Evolutionary conservation across 2,329 filamentous ascomycete species (phyloP), one percentile per base, ranked within the genome.

Genomic region (Drechslera avenae): DNA sequence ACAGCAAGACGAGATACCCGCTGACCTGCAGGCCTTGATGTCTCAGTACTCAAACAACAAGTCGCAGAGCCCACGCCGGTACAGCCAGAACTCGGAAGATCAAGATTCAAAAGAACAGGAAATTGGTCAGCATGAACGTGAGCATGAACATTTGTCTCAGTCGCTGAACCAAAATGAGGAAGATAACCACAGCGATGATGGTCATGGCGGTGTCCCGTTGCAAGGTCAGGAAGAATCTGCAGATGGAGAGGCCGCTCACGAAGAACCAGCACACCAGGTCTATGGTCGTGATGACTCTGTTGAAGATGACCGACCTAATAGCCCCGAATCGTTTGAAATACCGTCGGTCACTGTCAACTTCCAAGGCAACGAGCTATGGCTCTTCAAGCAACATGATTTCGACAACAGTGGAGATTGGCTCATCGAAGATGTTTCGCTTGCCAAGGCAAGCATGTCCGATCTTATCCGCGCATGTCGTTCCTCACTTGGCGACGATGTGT

Each of bases 381-480:
- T 72, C 2, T 70, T 71, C 55, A 67, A 67, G 34, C 54, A 64
- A 32, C 62, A 68, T 43, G 62, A 70, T 35, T 55, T 60, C 33
- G 66, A 69, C 7, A 51, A 60, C 10, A 68, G 61, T 43, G 67
- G 63, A 7, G 67, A 71, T 16, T 72, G 60, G 57, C 56, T 72
- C 13, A 51, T 71, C 7, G 54, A 66, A 16, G 66, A 71, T 37
- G 32, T 57, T 4, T 60, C 62, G 3, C 32, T 65, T n/a, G 56
- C 62, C 6, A 60, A 57, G 14, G 51, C 60, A 19, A 62, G 60
- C 40, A 71, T 88, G 21, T 73, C 73, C 45, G 76, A 80, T 45
- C 74, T 89, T n/a, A 79, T 89, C 50, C 71, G 74, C 59, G 78
- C 79, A 54, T 82, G 83, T 66, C 78, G 83, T 60, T 65, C 74